Evolutionary conservation across 2,329 filamentous ascomycete genomes (phyloP).

Genomic region (Penicillium sp.): DNA sequence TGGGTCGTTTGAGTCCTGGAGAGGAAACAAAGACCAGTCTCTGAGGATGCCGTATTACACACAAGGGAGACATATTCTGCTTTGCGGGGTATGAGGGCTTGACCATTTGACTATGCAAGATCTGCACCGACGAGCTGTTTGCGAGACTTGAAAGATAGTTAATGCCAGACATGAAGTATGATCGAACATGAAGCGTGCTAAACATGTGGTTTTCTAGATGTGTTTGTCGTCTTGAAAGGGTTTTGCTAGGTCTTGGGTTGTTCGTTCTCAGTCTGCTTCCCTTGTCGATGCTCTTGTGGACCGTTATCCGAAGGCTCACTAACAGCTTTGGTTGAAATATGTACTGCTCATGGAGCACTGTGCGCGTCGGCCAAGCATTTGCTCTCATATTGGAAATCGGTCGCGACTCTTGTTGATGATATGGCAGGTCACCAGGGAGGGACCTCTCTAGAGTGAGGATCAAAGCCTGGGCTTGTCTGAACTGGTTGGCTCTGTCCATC

Average conservation of each 20-base stretch:
- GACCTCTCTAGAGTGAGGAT: constrained; percentile 91
- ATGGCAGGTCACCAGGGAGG: constrained; percentile 34
- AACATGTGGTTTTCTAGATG: neutral
- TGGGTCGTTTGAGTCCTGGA: constrained; percentile 45
- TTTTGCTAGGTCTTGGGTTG: constrained; percentile 1
- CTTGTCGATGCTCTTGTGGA: constrained; percentile 5
- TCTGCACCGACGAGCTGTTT: constrained; percentile 7
- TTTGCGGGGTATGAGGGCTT: constrained; percentile 22
- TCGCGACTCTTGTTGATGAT: neutral
- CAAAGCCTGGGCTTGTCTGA: constrained; percentile 91
- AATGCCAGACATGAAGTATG: constrained; percentile 10
- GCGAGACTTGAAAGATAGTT: constrained; percentile 14
- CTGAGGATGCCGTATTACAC: constrained; percentile 75
- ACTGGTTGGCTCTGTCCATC: constrained; percentile 20
- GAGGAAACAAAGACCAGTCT: constrained; percentile 96
- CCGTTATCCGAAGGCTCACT: neutral
- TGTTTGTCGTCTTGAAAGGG: neutral
- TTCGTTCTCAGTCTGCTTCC: constrained; percentile 7
- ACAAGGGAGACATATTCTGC: constrained; percentile 61
- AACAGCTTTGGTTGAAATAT: constrained; percentile 8
- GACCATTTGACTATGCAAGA: constrained; percentile 24
- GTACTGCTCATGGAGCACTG: constrained; percentile 8
- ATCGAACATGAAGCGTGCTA: neutral
- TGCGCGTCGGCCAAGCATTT: constrained; percentile 6
- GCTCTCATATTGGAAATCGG: constrained; percentile 3